phyloP scores from a whole-genome alignment of 2,329 filamentous ascomycete species.

The Nakataea oryzae region DNA sequence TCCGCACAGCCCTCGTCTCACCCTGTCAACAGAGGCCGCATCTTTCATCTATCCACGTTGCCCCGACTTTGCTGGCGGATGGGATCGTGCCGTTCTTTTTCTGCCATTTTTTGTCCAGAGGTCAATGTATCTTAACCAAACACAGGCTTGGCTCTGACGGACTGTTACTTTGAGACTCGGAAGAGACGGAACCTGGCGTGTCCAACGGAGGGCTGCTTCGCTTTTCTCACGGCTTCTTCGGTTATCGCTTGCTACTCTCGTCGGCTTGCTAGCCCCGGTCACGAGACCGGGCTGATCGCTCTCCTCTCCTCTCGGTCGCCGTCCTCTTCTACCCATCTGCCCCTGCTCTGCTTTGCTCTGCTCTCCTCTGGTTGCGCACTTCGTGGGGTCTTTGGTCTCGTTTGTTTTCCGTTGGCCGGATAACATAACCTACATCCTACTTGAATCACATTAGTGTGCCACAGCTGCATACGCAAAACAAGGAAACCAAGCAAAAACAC shows the following conservation, averaged over 20 bases:
- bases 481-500: constrained; percentile 4
- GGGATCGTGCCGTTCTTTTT: not conserved
- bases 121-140: not conserved
- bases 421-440: not conserved
- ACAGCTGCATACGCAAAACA: not conserved
- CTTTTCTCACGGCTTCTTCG: not conserved
- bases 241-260: not conserved
- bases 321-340: not conserved
- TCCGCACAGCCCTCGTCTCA: not conserved
- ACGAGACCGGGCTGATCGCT: not conserved
- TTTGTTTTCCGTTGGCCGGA: not conserved
- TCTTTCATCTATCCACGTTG: not conserved
- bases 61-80: not conserved
- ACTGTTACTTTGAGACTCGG: not conserved
- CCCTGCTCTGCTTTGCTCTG: not conserved
- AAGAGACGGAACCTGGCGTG: not conserved
- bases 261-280: not conserved
- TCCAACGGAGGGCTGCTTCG: not conserved
- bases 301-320: not conserved
- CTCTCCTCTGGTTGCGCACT: not conserved
- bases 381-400: not conserved
- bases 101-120: not conserved
- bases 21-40: not conserved
- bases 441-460: not conserved
- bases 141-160: not conserved